These are phyloP conservation scores for Bacterosira constricta DNA, from an alignment of 108 stramenopile genomes.

Conservation along the genomic window DNA sequence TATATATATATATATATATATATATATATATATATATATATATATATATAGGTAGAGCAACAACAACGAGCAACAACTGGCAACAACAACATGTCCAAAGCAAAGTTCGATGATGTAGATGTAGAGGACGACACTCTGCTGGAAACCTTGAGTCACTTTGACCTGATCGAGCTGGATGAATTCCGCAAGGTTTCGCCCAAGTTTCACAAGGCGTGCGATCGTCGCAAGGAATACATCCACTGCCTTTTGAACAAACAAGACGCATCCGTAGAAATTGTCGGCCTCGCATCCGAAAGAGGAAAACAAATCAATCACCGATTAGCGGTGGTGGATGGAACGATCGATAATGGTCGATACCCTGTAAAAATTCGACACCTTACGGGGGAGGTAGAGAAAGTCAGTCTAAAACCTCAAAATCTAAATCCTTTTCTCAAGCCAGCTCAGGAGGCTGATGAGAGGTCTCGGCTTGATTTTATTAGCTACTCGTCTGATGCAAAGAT, in stretches of 20 bases:
- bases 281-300: conserved; percentile 11
- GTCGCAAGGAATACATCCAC: conserved; percentile 21
- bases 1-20: too few species aligned
- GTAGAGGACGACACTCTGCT: too few species aligned
- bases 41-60: too few species aligned
- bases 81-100: too few species aligned
- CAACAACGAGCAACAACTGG: too few species aligned
- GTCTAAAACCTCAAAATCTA: conserved; percentile 15
- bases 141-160: conserved; percentile 13
- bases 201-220: neutral
- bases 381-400: conserved; percentile 17
- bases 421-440: conserved; percentile 22
- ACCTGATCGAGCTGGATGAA: neutral
- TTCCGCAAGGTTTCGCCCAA: conserved; percentile 1
- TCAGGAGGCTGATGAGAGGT: conserved; percentile 9
- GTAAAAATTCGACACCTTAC: conserved; percentile 18
- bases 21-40: too few species aligned
- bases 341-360: conserved; percentile 20
- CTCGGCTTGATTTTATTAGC: conserved; percentile 22
- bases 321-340: neutral
- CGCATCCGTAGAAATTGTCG: conserved; percentile 7
- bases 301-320: conserved; percentile 17
- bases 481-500: conserved; percentile 18
- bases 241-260: neutral
- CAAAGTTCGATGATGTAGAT: too few species aligned